Percentiles rank a stretch among this genome's conserved stretches.
Evolutionary conservation across 2,329 filamentous ascomycete genomes (phyloP).

Genomic region (Colletotrichum graminicola): DNA sequence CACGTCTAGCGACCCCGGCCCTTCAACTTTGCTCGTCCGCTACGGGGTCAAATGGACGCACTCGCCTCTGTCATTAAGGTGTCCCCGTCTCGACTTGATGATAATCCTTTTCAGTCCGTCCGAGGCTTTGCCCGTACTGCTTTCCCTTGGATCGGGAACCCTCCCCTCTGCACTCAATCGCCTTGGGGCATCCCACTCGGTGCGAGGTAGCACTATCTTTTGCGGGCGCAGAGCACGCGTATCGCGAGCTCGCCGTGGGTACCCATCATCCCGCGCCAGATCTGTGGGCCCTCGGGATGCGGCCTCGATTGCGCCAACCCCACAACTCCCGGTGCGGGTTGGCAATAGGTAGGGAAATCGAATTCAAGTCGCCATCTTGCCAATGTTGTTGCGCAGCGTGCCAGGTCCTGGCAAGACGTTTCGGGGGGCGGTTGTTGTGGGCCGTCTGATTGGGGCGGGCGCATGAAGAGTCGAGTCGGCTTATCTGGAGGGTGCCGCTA

Average conservation of each 20-base stretch:
- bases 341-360: conserved; percentile 12
- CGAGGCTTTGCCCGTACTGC: no score
- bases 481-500: conserved; percentile 35
- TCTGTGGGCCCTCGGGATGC: conserved; percentile 27
- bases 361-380: conserved; percentile 30
- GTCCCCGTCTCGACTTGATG: background rate
- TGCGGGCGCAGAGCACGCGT: conserved; percentile 35
- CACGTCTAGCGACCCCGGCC: conserved; percentile 12
- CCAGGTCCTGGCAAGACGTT: conserved; percentile 16
- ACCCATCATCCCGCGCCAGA: conserved; percentile 31
- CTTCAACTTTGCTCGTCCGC: no score
- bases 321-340: conserved; percentile 19
- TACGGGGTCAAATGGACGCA: background rate
- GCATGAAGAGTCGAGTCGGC: conserved; percentile 30
- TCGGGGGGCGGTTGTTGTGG: conserved; percentile 1
- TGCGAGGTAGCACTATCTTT: conserved; percentile 27
- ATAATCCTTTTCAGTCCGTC: background rate
- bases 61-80: background rate
- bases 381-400: conserved; percentile 24
- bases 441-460: conserved; percentile 29
- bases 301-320: conserved; percentile 19
- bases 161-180: no score
- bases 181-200: conserved; percentile 9
- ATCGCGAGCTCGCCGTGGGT: conserved; percentile 24
- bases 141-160: background rate